phyloP scores from a whole-genome alignment of 2,329 filamentous ascomycete species.

The Aspergillus aculeatinus region DNA sequence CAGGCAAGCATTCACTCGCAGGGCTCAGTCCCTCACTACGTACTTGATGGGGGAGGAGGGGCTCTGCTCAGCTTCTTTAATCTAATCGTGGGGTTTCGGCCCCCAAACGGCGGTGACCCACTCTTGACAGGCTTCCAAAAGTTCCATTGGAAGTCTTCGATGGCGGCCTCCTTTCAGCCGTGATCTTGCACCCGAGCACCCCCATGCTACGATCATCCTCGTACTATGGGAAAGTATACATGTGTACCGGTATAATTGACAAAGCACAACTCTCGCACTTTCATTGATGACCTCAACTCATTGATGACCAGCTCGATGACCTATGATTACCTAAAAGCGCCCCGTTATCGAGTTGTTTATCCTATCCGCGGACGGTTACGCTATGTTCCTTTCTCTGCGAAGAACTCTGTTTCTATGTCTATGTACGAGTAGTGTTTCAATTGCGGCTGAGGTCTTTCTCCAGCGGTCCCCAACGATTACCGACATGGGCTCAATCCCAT shows the following conservation, averaged over 20 bases:
- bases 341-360: no score
- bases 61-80: slow-evolving; percentile 5
- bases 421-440: neutral
- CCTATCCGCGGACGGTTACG: no score
- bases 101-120: slow-evolving; percentile 23
- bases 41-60: neutral
- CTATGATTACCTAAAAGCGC: no score
- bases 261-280: neutral
- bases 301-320: no score
- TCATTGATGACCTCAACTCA: no score
- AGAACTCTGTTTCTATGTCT: no score
- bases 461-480: neutral
- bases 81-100: slow-evolving; percentile 15
- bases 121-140: slow-evolving; percentile 28
- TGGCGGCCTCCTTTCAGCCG: slow-evolving; percentile 17
- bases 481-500: neutral
- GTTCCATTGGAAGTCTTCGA: slow-evolving; percentile 20
- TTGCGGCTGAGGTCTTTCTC: neutral
- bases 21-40: neutral
- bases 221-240: slow-evolving; percentile 4
- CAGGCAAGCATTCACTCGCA: no score
- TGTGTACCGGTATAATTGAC: slow-evolving; percentile 1
- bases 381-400: no score
- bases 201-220: slow-evolving; percentile 25
- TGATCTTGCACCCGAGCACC: slow-evolving; percentile 27